A percentile compares a stretch with the other conserved stretches of the same genome.
phyloP scores from a whole-genome alignment of 345 rosid species.

The Geranium brycei region DNA sequence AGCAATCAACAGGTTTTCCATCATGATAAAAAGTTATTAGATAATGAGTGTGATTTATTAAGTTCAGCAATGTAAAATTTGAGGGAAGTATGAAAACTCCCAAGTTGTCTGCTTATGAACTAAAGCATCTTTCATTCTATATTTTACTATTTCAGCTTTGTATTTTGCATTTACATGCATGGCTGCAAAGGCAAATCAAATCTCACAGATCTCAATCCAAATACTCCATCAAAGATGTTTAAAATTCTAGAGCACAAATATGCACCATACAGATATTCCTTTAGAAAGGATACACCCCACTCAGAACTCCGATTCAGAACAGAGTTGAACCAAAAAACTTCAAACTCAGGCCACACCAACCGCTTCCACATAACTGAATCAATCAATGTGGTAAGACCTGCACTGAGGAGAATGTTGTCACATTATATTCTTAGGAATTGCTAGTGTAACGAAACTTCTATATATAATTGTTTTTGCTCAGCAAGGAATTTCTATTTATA shows the following conservation, averaged over 20 bases:
- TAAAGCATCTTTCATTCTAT: too few species aligned
- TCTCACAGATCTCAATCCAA: neutral
- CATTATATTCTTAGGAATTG: neutral
- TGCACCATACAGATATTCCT: slow-evolving; percentile 1
- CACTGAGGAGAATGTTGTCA: slow-evolving; percentile 16
- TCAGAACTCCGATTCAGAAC: slow-evolving; percentile 85
- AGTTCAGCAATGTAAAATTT: too few species aligned
- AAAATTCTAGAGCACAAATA: neutral
- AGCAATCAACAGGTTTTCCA: too few species aligned
- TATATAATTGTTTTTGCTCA: too few species aligned
- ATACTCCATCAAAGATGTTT: neutral
- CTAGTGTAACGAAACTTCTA: neutral
- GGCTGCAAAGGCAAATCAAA: neutral
- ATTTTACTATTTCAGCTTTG: too few species aligned
- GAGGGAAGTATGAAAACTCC: too few species aligned
- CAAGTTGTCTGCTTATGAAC: too few species aligned
- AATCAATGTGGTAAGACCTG: slow-evolving; percentile 69
- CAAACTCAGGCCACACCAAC: slow-evolving; percentile 82
- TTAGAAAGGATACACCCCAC: slow-evolving; percentile 92
- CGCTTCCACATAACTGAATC: slow-evolving; percentile 93
- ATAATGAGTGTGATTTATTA: too few species aligned
- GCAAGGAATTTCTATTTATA: neutral
- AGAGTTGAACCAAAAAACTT: slow-evolving; percentile 97
- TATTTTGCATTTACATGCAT: too few species aligned
- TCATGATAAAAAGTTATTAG: too few species aligned